phyloP scores from a whole-genome alignment of 2,329 filamentous ascomycete genomes.

The Simplicillium aogashimaense region DNA sequence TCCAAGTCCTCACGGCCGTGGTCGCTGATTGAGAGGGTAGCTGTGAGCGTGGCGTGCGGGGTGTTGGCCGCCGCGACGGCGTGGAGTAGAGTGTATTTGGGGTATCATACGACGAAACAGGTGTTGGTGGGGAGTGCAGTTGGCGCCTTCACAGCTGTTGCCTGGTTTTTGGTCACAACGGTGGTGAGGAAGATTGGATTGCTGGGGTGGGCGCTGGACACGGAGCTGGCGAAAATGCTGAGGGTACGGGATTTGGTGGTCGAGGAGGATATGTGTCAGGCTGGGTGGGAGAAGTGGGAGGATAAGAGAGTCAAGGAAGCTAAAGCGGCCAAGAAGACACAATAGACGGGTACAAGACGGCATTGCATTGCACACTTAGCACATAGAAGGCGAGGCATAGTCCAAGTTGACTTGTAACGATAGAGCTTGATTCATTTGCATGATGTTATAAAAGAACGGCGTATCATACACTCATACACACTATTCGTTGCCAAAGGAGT shows the following conservation, averaged over 20 bases:
- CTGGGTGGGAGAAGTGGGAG: constrained; percentile 92
- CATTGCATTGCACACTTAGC: neutral
- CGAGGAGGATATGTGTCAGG: constrained; percentile 79
- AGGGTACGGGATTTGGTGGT: constrained; percentile 76
- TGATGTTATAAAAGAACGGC: too few species aligned
- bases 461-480: too few species aligned
- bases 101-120: constrained; percentile 83
- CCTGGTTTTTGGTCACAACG: constrained; percentile 71
- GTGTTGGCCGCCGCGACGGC: constrained; percentile 60
- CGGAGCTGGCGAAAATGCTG: constrained; percentile 52
- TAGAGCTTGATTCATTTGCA: too few species aligned
- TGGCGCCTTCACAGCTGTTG: constrained; percentile 59
- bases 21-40: constrained; percentile 49
- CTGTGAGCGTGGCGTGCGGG: constrained; percentile 44
- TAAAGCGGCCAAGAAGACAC: constrained; percentile 20
- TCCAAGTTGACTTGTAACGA: too few species aligned
- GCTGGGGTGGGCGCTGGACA: constrained; percentile 63
- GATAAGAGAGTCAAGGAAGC: constrained; percentile 24
- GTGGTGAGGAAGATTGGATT: constrained; percentile 56
- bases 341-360: neutral
- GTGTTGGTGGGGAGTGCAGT: constrained; percentile 71
- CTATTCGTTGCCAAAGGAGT: too few species aligned
- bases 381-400: neutral
- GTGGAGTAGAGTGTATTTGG: constrained; percentile 77
- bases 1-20: constrained; percentile 33